Evolutionary conservation across 2,329 filamentous ascomycete species (phyloP).

Genomic region (Escovopsis sp.): DNA sequence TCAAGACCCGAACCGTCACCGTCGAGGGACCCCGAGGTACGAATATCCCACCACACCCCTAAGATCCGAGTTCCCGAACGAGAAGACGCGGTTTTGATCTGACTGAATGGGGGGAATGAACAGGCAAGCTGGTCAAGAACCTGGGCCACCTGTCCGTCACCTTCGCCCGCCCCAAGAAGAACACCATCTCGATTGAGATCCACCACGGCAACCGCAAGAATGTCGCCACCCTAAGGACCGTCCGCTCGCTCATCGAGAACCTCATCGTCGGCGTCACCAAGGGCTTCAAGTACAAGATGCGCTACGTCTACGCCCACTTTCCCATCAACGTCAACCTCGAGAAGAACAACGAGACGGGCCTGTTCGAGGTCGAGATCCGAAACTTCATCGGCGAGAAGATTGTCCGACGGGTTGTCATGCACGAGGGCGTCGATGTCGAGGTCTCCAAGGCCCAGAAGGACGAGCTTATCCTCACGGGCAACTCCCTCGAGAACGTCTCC

Average conservation of each 20-base stretch:
- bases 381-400: constrained; percentile 99
- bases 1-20: constrained; percentile 92
- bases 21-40: constrained; percentile 92
- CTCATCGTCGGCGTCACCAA: constrained; percentile 96
- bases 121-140: constrained; percentile 92
- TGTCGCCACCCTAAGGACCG: constrained; percentile 93
- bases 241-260: constrained; percentile 98
- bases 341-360: constrained; percentile 82
- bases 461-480: constrained; percentile 83
- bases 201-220: constrained; percentile 98
- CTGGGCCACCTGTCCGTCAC: constrained; percentile 92
- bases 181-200: constrained; percentile 89
- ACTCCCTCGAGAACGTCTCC: constrained; percentile 94
- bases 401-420: constrained; percentile 82
- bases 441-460: constrained; percentile 91
- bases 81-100: constrained; percentile 4
- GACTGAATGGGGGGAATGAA: constrained; percentile 7
- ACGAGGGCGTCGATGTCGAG: constrained; percentile 78
- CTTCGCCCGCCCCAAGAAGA: constrained; percentile 78
- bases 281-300: constrained; percentile 99
- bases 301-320: constrained; percentile 99
- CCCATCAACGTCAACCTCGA: constrained; percentile 99
- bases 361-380: constrained; percentile 91
- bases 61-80: background rate
- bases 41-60: constrained; percentile 11